Base-by-base conservation (phyloP, 2,329 filamentous ascomycete genomes). In the Penicillium sp. region DNA sequence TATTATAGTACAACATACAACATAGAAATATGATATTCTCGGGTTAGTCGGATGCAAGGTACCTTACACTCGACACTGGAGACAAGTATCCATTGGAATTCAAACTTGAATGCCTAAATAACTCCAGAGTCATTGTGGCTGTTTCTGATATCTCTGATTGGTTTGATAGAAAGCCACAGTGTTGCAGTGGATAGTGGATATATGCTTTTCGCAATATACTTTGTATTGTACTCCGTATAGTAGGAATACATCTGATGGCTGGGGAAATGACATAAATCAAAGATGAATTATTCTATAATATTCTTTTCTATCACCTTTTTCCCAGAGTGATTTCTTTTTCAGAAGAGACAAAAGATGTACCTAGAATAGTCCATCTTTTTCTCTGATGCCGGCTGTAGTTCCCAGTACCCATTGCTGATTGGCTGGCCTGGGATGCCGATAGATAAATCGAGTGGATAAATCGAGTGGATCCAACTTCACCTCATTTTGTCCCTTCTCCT, bases 401-500 rank as follows among this genome's bases (percentile, higher is more conserved):
- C 13, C 21, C 6, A 42, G n/a, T 27, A 0, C 1, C 4, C 7
- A 0, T 5, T 7, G 23, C n/a, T 48, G 35, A 54, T 57, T 57
- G 55, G 55, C 50, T 54, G 55, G 55, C 9, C 17, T 48, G 42
- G 43, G 42, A 54, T 54, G 35, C 55, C 55, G 55, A 40, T 27
- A n/a, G 19, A 33, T 15, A 17, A 25, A 21, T 6, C 31, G 7
- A 33, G 43, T 27, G 25, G 19, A 33, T 15, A 17, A 25, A 21
- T 6, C 31, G 7, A 33, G 43, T 49, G 45, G 43, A 49, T 29
- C 43, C 52, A 10, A 17, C 52, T 50, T 50, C n/a, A 51, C 50
- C 27, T 33, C 21, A 5, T n/a, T 23, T 31, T 33, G 15, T 21
- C n/a, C 4, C 7, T 33, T 23, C 23, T 31, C 2, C 10, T 37